phyloP scores from a whole-genome alignment of 495 filamentous ascomycete species.

The Hyaloscypha hepaticicola region DNA sequence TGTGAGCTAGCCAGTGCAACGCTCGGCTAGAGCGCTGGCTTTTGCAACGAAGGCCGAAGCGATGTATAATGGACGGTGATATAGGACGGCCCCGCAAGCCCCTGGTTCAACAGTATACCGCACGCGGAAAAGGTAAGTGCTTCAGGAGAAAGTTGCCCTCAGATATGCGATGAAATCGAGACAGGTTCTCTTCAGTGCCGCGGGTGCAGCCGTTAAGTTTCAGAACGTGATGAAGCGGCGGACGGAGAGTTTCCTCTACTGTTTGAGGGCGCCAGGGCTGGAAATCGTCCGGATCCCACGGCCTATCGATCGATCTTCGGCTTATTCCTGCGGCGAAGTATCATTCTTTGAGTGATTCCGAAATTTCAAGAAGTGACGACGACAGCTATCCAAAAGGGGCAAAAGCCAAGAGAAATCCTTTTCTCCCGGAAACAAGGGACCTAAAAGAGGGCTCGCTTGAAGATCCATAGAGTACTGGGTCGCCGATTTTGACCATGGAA shows the following conservation, averaged over 20 bases:
- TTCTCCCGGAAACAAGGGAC: neutral
- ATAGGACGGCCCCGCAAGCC: conserved; percentile 25
- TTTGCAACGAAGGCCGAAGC: conserved; percentile 17
- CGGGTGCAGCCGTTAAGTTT: conserved; percentile 6
- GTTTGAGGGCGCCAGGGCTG: conserved; percentile 4
- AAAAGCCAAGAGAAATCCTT: neutral
- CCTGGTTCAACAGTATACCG: conserved; percentile 3
- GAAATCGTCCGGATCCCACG: neutral
- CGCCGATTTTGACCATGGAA: conserved; percentile 9
- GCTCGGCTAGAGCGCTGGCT: conserved; percentile 23
- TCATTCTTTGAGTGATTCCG: neutral
- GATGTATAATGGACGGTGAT: conserved; percentile 28
- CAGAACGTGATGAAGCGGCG: neutral
- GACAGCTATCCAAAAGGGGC: conserved; percentile 1
- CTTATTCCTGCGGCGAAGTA: neutral
- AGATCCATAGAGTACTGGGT: neutral
- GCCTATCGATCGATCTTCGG: neutral
- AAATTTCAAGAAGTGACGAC: conserved; percentile 2
- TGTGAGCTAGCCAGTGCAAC: neutral
- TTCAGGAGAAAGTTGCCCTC: neutral
- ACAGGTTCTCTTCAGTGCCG: conserved; percentile 3
- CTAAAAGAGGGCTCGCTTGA: conserved; percentile 2
- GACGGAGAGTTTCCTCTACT: neutral
- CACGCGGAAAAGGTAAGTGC: neutral
- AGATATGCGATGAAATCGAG: neutral